These are phyloP conservation scores for Panaeolus cyanescens DNA, from an alignment of 768 basidiomycete species.

Conservation along the genomic window DNA sequence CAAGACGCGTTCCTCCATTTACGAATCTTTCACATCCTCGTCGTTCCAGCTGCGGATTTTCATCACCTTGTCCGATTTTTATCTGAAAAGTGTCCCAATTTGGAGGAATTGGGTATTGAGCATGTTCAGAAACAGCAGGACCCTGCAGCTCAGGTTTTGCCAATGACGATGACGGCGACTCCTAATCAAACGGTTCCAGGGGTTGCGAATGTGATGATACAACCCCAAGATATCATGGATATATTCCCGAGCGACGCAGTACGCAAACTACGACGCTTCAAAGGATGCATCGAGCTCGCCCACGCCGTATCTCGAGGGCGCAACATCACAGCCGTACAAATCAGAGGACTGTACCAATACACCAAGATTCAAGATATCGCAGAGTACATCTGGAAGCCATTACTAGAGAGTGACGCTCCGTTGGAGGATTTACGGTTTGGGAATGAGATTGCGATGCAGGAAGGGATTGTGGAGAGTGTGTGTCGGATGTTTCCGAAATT, in stretches of 20 bases:
- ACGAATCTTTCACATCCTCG: neutral
- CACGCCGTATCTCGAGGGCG: neutral
- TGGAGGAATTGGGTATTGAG: neutral
- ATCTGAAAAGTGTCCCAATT: neutral
- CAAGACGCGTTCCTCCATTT: neutral
- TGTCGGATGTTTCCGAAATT: neutral
- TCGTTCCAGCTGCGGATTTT: neutral
- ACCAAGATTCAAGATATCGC: neutral
- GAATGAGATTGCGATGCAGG: constrained; percentile 2
- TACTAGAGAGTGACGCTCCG: neutral
- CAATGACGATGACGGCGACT: too few species aligned
- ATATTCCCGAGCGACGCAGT: neutral
- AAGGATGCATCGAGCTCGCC: neutral
- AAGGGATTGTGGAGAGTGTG: neutral
- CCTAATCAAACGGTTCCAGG: too few species aligned
- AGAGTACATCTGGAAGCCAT: neutral
- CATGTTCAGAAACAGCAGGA: neutral
- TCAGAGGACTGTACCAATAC: neutral
- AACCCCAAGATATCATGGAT: too few species aligned
- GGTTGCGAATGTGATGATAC: too few species aligned
- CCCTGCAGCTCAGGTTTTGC: too few species aligned
- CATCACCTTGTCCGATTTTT: neutral
- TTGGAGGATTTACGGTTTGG: neutral
- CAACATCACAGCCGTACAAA: neutral
- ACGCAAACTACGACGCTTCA: neutral